Base-by-base conservation (phyloP, 352 stramenopile genomes). In the Pilasporangium apinafurcum region DNA sequence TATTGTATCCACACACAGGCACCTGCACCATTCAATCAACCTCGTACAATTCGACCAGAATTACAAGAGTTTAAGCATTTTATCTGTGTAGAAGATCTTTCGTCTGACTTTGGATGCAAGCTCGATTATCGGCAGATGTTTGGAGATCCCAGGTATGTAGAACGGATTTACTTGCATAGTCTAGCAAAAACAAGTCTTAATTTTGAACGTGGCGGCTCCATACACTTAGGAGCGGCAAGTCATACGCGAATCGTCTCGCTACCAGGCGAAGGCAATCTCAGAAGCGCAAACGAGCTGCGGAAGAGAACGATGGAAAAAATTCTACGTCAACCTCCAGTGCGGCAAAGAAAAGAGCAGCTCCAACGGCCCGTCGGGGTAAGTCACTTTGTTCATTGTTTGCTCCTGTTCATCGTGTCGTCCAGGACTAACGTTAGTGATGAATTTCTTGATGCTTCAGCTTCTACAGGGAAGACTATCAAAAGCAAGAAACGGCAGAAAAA, bases 71-170 rank as follows among this genome's bases (percentile, higher is more conserved):
- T 87, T 26, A 42, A 84, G 31, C 62, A 86, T 33, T 86, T 86
- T 39, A 39, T 84, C 27, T 75, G 59, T 24, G 74, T 88, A 24
- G 76, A 84, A 43, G 76, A 88, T 37, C 40, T 80, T 26, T 40
- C 39, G 6, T 24, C 31, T 0, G 72, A 88, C 43, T 78, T 73
- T 27, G 53, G 56, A n/a, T 86, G 76, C 44, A 54, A 65, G 31
- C 72, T 88, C 45, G 69, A 84, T 33, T 88, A 84, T 46, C 64
- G 37, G n/a, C 64, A 62, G 33, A 84, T 88, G 72, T 88, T 88
- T 37, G 67, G 66, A 5, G 76, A 80, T 8, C 71, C 74, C 34
- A 77, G 70, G 76, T 86, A 40, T 22, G 56, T 39, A 27, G 8
- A 2, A n/a, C n/a, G n/a, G n/a, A n/a, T n/a, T 13, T 18, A 30